Percentiles rank a stretch among this genome's conserved stretches.
Evolutionary conservation across 2,329 filamentous ascomycete species (phyloP).

Genomic region (Fusarium dlaminii): DNA sequence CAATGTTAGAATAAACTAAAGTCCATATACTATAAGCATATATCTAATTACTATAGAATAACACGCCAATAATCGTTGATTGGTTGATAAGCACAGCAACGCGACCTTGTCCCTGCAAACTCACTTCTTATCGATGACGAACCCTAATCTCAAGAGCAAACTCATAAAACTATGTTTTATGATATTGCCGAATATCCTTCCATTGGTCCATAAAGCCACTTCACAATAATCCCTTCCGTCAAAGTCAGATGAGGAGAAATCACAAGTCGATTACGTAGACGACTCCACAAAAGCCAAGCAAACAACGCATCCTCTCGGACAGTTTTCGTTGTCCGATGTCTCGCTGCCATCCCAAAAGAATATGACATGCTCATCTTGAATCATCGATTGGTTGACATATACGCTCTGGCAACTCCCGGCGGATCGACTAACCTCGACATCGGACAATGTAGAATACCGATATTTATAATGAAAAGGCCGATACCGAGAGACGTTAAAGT

Average conservation of each 20-base stretch:
- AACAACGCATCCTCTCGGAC: not conserved
- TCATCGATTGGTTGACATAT: not conserved
- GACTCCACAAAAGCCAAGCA: not conserved
- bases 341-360: not conserved
- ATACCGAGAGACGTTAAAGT: not conserved
- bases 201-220: not conserved
- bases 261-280: not conserved
- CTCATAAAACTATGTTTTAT: not conserved
- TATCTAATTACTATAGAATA: fast-evolving
- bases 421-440: not conserved
- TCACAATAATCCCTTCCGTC: not conserved
- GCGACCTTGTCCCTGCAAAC: not conserved
- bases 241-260: not conserved
- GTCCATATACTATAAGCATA: not conserved
- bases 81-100: not conserved
- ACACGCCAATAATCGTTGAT: not conserved
- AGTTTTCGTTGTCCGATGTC: not conserved
- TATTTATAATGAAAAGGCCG: not conserved
- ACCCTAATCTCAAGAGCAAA: not conserved
- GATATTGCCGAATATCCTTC: not conserved
- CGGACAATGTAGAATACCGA: not conserved
- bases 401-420: not conserved
- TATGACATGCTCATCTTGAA: no score
- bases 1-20: not conserved
- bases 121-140: not conserved